Conservation (phyloP, 306 rosid genomes). For the Rubus parviflorus region DNA sequence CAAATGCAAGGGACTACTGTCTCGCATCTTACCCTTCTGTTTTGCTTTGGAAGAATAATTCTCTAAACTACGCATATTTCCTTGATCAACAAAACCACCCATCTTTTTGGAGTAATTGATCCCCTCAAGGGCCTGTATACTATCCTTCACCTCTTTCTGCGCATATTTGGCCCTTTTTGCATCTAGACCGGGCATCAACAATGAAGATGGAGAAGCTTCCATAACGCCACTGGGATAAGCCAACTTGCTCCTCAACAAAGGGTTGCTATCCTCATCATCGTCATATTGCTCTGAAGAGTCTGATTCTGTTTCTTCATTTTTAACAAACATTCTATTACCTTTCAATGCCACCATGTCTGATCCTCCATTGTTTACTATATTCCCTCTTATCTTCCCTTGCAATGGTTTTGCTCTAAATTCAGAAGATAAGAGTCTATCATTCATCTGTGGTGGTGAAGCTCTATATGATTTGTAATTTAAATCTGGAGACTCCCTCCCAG, state of each 20-base stretch:
- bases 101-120: slow-evolving; percentile 44
- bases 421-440: slow-evolving; percentile 51
- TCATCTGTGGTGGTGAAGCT: slow-evolving; percentile 73
- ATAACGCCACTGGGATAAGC: slow-evolving; percentile 57
- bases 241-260: slow-evolving; percentile 67
- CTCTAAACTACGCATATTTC: slow-evolving; percentile 44
- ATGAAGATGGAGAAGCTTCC: slow-evolving; percentile 56
- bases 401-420: slow-evolving; percentile 59
- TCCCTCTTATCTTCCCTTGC: slow-evolving; percentile 59
- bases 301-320: slow-evolving; percentile 87
- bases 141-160: slow-evolving; percentile 53
- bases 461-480: slow-evolving; percentile 55
- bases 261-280: slow-evolving; percentile 77
- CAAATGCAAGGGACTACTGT: slow-evolving; percentile 44
- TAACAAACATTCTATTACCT: slow-evolving; percentile 44
- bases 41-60: slow-evolving; percentile 57
- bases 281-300: slow-evolving; percentile 87
- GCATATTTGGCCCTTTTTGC: slow-evolving; percentile 52
- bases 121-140: slow-evolving; percentile 32
- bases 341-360: slow-evolving; percentile 41
- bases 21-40: slow-evolving; percentile 66
- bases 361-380: slow-evolving; percentile 54
- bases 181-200: slow-evolving; percentile 56
- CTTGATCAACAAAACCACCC: slow-evolving; percentile 49
- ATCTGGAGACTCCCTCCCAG: slow-evolving; percentile 72